Percentiles rank a stretch among this genome's conserved stretches.
These are phyloP conservation scores for Lepidium africanum DNA, from an alignment of 345 rosid species.

Conservation along the genomic window DNA sequence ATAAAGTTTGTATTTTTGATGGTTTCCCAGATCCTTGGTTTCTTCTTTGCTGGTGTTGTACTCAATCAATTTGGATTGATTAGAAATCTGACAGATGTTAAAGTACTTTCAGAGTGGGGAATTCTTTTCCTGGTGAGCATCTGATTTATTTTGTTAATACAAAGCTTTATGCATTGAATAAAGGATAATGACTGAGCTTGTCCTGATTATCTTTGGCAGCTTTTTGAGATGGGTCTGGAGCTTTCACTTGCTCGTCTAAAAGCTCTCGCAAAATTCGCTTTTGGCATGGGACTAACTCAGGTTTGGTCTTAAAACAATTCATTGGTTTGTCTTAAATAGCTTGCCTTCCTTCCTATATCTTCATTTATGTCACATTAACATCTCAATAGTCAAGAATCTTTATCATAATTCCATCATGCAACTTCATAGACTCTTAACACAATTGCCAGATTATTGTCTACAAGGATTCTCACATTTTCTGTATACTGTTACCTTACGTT, in stretches of 20 bases:
- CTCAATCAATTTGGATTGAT: constrained; percentile 89
- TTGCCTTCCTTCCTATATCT: background rate
- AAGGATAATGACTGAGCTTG: background rate
- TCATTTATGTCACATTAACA: background rate
- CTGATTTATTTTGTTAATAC: background rate
- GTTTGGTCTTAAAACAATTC: constrained; percentile 31
- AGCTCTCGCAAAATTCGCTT: constrained; percentile 94
- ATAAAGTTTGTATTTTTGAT: background rate
- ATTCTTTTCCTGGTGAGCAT: constrained; percentile 85
- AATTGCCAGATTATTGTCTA: background rate
- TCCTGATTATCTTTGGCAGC: constrained; percentile 45
- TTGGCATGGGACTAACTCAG: constrained; percentile 98
- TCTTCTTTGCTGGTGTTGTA: constrained; percentile 93
- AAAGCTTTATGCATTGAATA: background rate
- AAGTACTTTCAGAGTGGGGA: constrained; percentile 97
- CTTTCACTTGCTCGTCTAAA: constrained; percentile 93
- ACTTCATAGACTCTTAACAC: background rate
- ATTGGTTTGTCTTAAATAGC: background rate
- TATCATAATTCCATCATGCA: background rate
- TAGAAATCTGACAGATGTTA: constrained; percentile 87
- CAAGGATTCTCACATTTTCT: background rate
- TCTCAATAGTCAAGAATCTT: background rate
- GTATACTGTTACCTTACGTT: background rate
- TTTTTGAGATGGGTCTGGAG: constrained; percentile 98
- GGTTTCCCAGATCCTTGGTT: constrained; percentile 80